Evolutionary conservation across 176 grass and related monocot species (phyloP).

Genomic region (Pontederia paniculata): DNA sequence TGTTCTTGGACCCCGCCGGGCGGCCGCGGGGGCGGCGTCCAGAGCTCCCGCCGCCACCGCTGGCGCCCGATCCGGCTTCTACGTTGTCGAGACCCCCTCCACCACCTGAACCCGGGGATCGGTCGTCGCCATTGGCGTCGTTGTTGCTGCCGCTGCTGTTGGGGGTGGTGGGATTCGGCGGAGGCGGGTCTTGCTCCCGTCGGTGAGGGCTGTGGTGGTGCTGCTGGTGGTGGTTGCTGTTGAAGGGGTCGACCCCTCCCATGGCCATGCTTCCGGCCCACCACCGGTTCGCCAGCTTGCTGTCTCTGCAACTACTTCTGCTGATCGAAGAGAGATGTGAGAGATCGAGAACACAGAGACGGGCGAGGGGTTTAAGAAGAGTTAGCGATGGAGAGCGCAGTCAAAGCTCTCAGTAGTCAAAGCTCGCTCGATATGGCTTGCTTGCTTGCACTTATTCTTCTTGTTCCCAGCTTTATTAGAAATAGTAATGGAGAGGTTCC

Average conservation of each 20-base stretch:
- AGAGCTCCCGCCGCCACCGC: neutral
- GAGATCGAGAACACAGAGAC: too few relatives aligned
- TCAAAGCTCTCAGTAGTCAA: too few relatives aligned
- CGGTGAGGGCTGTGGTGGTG: constrained; percentile 3
- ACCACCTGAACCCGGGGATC: constrained; percentile 1
- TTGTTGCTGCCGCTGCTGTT: constrained; percentile 8
- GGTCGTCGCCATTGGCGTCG: constrained; percentile 35
- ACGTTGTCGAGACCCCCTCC: neutral
- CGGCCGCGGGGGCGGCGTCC: constrained; percentile 58
- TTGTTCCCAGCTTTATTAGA: too few relatives aligned
- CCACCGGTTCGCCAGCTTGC: constrained; percentile 73
- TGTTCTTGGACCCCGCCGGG: constrained; percentile 89
- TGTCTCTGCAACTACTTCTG: too few relatives aligned
- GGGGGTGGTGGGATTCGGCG: constrained; percentile 26
- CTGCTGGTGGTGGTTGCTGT: neutral
- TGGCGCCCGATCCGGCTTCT: constrained; percentile 3
- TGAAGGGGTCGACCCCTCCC: constrained; percentile 28
- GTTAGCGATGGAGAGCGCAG: too few relatives aligned
- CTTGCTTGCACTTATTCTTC: too few relatives aligned
- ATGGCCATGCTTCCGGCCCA: constrained; percentile 47
- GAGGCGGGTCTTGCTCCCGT: constrained; percentile 21
- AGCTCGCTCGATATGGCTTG: too few relatives aligned
- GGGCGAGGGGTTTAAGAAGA: too few relatives aligned
- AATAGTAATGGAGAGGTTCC: too few relatives aligned
- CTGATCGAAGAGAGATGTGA: too few relatives aligned